Evolutionary conservation across 1,284 basidiomycete species (phyloP), one percentile per base, ranked within the genome.

Genomic region (Boletus semigastroideus): DNA sequence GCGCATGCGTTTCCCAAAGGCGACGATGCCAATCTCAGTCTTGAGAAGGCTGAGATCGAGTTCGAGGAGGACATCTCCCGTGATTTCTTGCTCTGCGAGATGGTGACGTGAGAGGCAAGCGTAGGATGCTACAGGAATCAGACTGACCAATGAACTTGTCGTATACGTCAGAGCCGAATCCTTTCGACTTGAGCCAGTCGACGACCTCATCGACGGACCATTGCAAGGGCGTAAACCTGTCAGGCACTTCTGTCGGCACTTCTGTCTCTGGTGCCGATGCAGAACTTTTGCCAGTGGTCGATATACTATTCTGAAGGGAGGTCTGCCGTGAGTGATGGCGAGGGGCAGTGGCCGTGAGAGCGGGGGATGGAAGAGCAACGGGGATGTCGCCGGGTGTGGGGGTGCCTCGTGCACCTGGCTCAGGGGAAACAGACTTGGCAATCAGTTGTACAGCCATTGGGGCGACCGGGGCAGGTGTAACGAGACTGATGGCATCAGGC

Each of bases 61-160:
- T 61, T 98, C 95, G 51, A 99, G 82, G 5, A 99, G 80, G 20
- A 98, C 91, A 63, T 99, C 97, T 14, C 97, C 96, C 0, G 94
- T 92, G 54, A 99, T 99, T 71, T 99, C 96, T 81, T 99, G 95
- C 72, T 97, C 94, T 90, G 66, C 22, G 46, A 41, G 20, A 57
- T 22, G 51, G 27, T 19, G 48, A 13, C 1, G 27, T 61, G 9
- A 50, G 9, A 50, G 11, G 34, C 5, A 38, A 34, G 13, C 17
- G n/a, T 42, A 4, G 12, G 20, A 39, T 44, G 13, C 47, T 16
- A 5, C 51, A 28, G 37, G 41, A 38, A 46, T 45, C 28, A 37
- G 10, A 74, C 82, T 55, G 58, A 90, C 91, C 92, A 40, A 78
- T 82, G 64, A 99, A 98, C 70, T 93, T 96, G 59, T 84, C 80